A percentile compares a stretch with the other conserved stretches of the same genome.
These are phyloP conservation scores for Exophiala sp. DNA, from an alignment of 2,329 filamentous ascomycete species.

Conservation along the genomic window DNA sequence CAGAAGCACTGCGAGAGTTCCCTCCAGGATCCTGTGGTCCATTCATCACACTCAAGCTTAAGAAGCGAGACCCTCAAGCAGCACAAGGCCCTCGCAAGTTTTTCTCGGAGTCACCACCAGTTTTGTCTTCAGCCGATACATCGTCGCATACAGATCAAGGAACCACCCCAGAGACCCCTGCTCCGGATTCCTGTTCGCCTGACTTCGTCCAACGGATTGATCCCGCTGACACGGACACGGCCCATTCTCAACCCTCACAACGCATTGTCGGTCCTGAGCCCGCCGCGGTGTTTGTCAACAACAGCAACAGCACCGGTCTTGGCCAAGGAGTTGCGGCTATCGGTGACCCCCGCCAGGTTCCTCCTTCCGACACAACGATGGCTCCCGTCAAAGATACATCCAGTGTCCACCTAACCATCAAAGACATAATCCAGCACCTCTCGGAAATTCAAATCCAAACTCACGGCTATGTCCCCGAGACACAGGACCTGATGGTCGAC, in stretches of 20 bases:
- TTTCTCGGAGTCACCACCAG: conserved; percentile 1
- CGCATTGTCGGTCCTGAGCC: too few species aligned
- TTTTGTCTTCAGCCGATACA: background rate
- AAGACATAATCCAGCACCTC: conserved; percentile 60
- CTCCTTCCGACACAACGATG: conserved; percentile 9
- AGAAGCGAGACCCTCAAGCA: background rate
- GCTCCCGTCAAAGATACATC: conserved; percentile 25
- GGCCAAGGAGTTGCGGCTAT: background rate
- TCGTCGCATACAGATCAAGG: too few species aligned
- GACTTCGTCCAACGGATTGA: too few species aligned
- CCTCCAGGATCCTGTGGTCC: background rate
- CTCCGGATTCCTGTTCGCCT: too few species aligned
- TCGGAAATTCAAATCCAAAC: conserved; percentile 59
- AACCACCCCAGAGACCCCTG: too few species aligned
- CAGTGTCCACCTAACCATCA: conserved; percentile 32
- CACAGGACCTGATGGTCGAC: conserved; percentile 55
- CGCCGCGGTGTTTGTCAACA: too few species aligned
- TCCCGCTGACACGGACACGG: too few species aligned
- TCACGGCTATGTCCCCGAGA: conserved; percentile 56
- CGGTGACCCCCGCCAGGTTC: background rate
- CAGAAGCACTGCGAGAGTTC: background rate
- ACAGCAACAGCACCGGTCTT: too few species aligned
- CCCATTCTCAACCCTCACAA: too few species aligned
- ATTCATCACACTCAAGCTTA: conserved; percentile 2
- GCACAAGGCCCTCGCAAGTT: background rate